Percentiles rank a stretch among this genome's conserved stretches.
Evolutionary conservation across 257 asterid genomes (phyloP).

Genomic region (Verbascum thapsus): DNA sequence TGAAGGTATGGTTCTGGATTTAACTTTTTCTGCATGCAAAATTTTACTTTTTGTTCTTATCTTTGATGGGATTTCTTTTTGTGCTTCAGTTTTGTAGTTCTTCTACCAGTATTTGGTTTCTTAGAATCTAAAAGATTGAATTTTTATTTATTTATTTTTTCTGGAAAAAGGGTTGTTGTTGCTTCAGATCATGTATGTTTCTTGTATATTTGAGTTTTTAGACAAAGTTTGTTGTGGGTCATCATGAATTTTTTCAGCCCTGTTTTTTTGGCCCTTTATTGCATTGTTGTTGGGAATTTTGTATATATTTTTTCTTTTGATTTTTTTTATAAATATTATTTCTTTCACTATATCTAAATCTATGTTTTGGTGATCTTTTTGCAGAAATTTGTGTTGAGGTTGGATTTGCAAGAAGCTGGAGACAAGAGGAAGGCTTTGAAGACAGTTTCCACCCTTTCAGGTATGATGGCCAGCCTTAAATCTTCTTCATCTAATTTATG

Average conservation of each 20-base stretch:
- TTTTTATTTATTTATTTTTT: not conserved
- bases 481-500: conserved; percentile 6
- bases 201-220: conserved; percentile 10
- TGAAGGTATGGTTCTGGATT: conserved; percentile 61
- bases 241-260: conserved; percentile 1
- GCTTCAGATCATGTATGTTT: conserved; percentile 13
- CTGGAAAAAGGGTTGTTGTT: conserved; percentile 10
- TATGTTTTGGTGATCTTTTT: conserved; percentile 7
- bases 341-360: not conserved
- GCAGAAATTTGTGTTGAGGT: conserved; percentile 73
- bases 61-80: conserved; percentile 6
- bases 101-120: not conserved
- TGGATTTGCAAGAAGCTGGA: conserved; percentile 65
- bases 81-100: not conserved
- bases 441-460: conserved; percentile 71
- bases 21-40: conserved; percentile 31
- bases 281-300: conserved; percentile 2
- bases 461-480: conserved; percentile 35
- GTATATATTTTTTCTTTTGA: not conserved
- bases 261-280: not conserved
- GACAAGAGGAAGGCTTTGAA: conserved; percentile 83
- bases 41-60: conserved; percentile 17
- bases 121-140: conserved; percentile 23
- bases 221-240: conserved; percentile 4
- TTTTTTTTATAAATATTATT: not conserved